Evolutionary conservation across 2,329 filamentous ascomycete genomes (phyloP).

Genomic region (Calycina marina): DNA sequence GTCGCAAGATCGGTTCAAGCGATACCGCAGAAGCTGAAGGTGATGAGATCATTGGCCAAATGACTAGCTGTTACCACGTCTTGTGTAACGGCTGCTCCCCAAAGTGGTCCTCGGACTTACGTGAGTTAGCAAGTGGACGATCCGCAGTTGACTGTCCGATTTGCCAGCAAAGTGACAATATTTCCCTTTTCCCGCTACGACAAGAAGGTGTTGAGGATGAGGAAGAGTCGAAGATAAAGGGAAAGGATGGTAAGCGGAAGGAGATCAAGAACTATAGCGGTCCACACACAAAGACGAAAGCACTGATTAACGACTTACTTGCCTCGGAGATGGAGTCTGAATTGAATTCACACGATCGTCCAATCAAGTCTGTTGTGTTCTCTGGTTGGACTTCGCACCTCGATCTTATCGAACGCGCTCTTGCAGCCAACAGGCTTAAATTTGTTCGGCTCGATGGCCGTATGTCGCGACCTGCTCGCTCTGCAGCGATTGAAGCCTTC

Average conservation of each 20-base stretch:
- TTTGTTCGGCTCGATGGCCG: constrained; percentile 80
- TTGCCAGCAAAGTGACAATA: constrained; percentile 49
- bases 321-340: constrained; percentile 48
- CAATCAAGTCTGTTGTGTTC: constrained; percentile 88
- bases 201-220: constrained; percentile 24
- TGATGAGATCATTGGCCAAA: constrained; percentile 55
- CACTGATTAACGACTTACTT: constrained; percentile 61
- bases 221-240: constrained; percentile 14
- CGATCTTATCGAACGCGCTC: constrained; percentile 75
- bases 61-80: constrained; percentile 80
- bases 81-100: constrained; percentile 63
- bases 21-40: constrained; percentile 43
- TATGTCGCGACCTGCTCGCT: constrained; percentile 64
- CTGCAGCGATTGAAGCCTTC: constrained; percentile 63
- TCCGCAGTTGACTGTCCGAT: constrained; percentile 43
- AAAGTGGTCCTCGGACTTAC: constrained; percentile 39
- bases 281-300: constrained; percentile 83
- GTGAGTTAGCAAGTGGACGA: constrained; percentile 27
- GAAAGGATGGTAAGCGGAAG: constrained; percentile 33
- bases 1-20: constrained; percentile 42
- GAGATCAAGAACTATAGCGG: constrained; percentile 57
- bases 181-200: constrained; percentile 54
- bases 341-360: constrained; percentile 39
- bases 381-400: constrained; percentile 93
- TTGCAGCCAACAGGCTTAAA: constrained; percentile 49